Conservation (phyloP, 257 asterid genomes). For the Ajuga chamaepitys region DNA sequence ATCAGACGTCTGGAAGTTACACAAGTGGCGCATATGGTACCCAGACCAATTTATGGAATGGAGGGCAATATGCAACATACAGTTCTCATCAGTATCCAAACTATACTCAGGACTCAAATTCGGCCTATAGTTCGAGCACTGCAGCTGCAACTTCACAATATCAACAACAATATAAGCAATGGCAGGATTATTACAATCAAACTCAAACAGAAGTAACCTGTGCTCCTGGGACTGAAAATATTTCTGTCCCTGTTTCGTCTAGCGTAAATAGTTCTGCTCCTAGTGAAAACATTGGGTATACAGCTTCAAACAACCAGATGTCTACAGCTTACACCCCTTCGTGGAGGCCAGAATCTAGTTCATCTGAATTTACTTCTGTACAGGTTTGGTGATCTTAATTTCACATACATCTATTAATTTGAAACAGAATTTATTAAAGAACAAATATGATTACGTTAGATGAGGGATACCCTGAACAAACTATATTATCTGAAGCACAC, state of each 20-base stretch:
- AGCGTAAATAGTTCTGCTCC: slow-evolving; percentile 50
- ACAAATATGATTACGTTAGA: no score
- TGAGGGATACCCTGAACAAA: no score
- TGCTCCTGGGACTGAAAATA: slow-evolving; percentile 99
- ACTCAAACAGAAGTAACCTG: slow-evolving; percentile 89
- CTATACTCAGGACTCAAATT: slow-evolving; percentile 60
- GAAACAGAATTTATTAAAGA: no score
- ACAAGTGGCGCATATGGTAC: slow-evolving; percentile 63
- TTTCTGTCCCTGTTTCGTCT: slow-evolving; percentile 50
- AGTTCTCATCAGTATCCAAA: slow-evolving; percentile 68
- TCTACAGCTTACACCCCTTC: slow-evolving; percentile 49
- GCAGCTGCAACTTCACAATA: slow-evolving; percentile 58
- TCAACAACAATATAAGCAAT: slow-evolving; percentile 74
- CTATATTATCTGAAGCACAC: no score
- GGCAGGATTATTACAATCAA: slow-evolving; percentile 91
- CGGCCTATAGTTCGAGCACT: slow-evolving; percentile 62
- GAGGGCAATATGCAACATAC: slow-evolving; percentile 70
- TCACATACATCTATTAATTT: background rate
- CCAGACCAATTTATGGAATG: slow-evolving; percentile 77
- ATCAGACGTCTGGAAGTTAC: slow-evolving; percentile 99
- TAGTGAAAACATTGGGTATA: slow-evolving; percentile 45
- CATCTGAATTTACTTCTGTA: slow-evolving; percentile 43
- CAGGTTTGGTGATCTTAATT: slow-evolving; percentile 64
- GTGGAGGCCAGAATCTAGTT: slow-evolving; percentile 61
- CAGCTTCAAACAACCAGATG: slow-evolving; percentile 49